Base-by-base conservation (phyloP, 106 monocot genomes). In the Apostasia shenzhenica region DNA sequence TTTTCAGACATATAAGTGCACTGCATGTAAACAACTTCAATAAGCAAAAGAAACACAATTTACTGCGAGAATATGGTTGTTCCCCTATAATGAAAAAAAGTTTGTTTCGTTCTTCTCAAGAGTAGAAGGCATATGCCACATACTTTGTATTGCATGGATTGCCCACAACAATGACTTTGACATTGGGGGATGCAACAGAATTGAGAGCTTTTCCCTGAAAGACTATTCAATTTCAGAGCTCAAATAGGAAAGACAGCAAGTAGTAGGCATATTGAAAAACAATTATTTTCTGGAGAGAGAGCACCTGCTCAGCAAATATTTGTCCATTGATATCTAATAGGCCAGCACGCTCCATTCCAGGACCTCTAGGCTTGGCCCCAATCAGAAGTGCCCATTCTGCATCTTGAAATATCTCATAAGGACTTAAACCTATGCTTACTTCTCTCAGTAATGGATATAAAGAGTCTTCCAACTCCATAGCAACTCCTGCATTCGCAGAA, bases 101-200 rank as follows among this genome's bases (percentile, higher is more conserved):
- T n/a, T n/a, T n/a, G 45, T n/a, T 44, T 62, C 8, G 12, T 62
- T 62, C 45, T 62, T n/a, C 12, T 62, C 4, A 10, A 62, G n/a
- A 38, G 4, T 45, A 62, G 2, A 51, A 7, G 3, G 9, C 7
- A 54, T 55, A 13, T n/a, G 37, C 3, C 8, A 41, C 81, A 62
- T 77, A 97, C 97, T 92, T 97, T 69, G 97, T 97, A 71, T 97
- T 97, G 77, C 97, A 97, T 7, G 97, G 97, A 67, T 97, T 97
- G 6, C 97, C 97, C 9, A 92, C 89, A 14, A 97, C 77, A 41
- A 97, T 77, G 54, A 97, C 92, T 71, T 97, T 97, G n/a, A 81
- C 89, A 80, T 82, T 90, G 55, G 68, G 80, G 48, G 97, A 97
- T 77, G 97, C 97, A 57, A 97, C 92, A 13, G 82, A 89, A 79